Conservation (phyloP, 169 alveolate genomes). For the Fabrea salina region DNA sequence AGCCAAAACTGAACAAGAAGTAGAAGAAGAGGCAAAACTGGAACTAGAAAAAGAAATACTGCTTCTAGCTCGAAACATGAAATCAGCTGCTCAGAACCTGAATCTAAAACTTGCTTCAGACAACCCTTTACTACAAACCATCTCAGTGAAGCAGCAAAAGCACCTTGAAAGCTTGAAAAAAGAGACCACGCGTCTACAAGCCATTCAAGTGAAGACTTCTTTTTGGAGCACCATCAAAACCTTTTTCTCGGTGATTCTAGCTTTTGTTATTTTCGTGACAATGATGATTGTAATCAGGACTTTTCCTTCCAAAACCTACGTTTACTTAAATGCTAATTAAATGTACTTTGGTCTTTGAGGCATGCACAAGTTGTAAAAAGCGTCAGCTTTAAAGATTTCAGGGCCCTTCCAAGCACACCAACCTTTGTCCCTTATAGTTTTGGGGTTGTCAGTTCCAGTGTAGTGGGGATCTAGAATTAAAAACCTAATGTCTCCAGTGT, state of each 20-base stretch:
- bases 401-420: slow-evolving; percentile 78
- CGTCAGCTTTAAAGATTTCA: slow-evolving; percentile 64
- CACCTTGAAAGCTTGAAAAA: not conserved
- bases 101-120: not conserved
- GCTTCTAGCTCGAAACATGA: not conserved
- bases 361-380: slow-evolving; percentile 73
- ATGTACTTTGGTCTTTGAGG: slow-evolving; percentile 54
- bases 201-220: not conserved
- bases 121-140: not conserved
- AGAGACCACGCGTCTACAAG: not conserved
- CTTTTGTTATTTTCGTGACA: not conserved
- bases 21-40: not conserved
- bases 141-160: not conserved
- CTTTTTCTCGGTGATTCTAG: not conserved
- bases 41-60: not conserved
- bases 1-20: not conserved
- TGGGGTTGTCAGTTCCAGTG: slow-evolving; percentile 69
- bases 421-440: slow-evolving; percentile 68
- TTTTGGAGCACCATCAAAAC: not conserved
- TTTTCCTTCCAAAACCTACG: not conserved
- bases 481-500: slow-evolving; percentile 66
- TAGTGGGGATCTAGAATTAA: slow-evolving; percentile 84
- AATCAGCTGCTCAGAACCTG: not conserved
- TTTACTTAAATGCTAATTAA: slow-evolving; percentile 13
- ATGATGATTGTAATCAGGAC: not conserved